A percentile compares a stretch with the other conserved stretches of the same genome.
phyloP scores from a whole-genome alignment of 257 asterid genomes.

The Nicotiana obtusifolia region DNA sequence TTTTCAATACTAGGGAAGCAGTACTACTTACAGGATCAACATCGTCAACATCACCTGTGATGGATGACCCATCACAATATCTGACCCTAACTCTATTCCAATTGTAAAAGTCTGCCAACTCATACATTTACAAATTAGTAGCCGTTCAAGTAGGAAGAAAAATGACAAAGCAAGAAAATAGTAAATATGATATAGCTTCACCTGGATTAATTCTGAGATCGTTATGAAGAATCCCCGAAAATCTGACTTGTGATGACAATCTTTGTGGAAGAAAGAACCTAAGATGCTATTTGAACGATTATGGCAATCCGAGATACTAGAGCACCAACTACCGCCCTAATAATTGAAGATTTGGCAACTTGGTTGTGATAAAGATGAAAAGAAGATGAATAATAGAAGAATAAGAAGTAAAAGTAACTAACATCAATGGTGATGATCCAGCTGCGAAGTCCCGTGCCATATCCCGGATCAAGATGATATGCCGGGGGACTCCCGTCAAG shows the following conservation, averaged over 20 bases:
- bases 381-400: background rate
- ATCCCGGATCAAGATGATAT: background rate
- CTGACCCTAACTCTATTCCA: constrained; percentile 72
- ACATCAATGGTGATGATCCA: background rate
- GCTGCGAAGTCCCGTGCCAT: background rate
- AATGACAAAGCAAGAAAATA: background rate
- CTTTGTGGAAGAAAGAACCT: constrained; percentile 68
- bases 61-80: constrained; percentile 83
- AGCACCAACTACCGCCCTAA: constrained; percentile 95
- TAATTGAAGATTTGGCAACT: background rate
- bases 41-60: constrained; percentile 69
- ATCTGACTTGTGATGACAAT: constrained; percentile 29
- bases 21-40: constrained; percentile 59
- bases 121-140: background rate
- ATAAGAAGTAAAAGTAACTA: background rate
- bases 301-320: constrained; percentile 40
- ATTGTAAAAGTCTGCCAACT: constrained; percentile 49
- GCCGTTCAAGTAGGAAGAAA: background rate
- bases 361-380: background rate
- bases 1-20: background rate
- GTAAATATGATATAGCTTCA: background rate
- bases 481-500: background rate
- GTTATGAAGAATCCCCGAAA: constrained; percentile 68
- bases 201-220: constrained; percentile 58
- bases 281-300: constrained; percentile 28